Conservation (phyloP, 257 asterid species). For the Lycium ferocissimum region DNA sequence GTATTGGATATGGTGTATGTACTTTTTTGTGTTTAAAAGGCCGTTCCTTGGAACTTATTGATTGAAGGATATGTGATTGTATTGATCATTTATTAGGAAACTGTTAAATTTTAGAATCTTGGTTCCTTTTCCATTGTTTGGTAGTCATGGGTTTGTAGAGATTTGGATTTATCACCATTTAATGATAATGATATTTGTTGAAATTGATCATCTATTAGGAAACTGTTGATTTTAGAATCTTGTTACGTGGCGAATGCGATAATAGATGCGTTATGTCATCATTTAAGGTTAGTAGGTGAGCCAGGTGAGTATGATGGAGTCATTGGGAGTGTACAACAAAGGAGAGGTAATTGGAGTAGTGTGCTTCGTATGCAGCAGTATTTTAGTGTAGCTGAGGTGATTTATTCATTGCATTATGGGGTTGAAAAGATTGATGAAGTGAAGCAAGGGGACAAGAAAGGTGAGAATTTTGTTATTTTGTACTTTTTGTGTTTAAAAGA, state of each 20-base stretch:
- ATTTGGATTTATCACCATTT: too few relatives aligned
- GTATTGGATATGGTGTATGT: not conserved
- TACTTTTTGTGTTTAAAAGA: conserved; percentile 19
- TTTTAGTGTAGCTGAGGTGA: conserved; percentile 72
- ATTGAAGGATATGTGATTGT: not conserved
- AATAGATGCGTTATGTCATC: conserved; percentile 89
- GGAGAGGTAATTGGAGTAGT: conserved; percentile 83
- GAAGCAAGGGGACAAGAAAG: conserved; percentile 52
- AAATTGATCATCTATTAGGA: too few relatives aligned
- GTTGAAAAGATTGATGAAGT: conserved; percentile 38
- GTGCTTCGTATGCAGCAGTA: conserved; percentile 91
- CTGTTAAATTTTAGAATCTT: not conserved
- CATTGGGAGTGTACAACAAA: conserved; percentile 68
- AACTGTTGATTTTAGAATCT: too few relatives aligned
- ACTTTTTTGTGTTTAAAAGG: not conserved
- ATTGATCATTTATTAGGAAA: not conserved
- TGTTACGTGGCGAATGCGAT: too few relatives aligned
- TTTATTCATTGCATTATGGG: conserved; percentile 60
- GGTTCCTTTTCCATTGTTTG: not conserved
- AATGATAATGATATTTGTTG: too few relatives aligned
- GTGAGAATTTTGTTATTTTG: too few relatives aligned
- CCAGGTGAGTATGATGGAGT: conserved; percentile 82
- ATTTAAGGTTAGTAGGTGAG: conserved; percentile 67
- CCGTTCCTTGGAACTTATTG: not conserved
- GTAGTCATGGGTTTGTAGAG: too few relatives aligned